Conservation (phyloP, 148 eudicot genomes). For the Bassia scoparia region DNA sequence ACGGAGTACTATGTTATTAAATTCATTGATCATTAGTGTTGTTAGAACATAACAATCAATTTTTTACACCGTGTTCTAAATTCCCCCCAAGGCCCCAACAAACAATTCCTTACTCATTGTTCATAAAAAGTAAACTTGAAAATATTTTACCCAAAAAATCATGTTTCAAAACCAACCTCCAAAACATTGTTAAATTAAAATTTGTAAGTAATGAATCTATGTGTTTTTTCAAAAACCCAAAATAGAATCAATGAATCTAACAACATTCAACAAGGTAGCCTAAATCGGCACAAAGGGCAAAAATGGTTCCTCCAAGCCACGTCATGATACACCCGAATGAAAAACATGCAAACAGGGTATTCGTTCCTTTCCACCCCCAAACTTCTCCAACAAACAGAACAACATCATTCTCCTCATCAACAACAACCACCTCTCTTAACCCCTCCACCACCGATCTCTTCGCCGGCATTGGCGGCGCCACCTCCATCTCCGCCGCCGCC, state of each 20-base stretch:
- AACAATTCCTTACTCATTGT: too few relatives aligned
- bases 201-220: not conserved
- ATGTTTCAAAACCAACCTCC: not conserved
- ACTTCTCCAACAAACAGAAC: slow-evolving; percentile 33
- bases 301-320: slow-evolving; percentile 33
- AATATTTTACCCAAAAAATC: not conserved
- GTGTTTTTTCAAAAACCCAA: not conserved
- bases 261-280: slow-evolving; percentile 25
- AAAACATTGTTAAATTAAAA: too few relatives aligned
- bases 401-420: slow-evolving; percentile 24
- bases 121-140: too few relatives aligned
- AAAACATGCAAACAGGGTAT: slow-evolving; percentile 37
- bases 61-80: too few relatives aligned
- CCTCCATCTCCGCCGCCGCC: slow-evolving; percentile 18
- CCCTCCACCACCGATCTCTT: slow-evolving; percentile 27
- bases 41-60: too few relatives aligned
- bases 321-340: slow-evolving; percentile 26
- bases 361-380: slow-evolving; percentile 23
- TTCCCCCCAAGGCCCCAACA: too few relatives aligned
- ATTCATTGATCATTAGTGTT: too few relatives aligned
- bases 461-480: slow-evolving; percentile 18
- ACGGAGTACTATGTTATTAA: too few relatives aligned
- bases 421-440: slow-evolving; percentile 22
- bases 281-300: slow-evolving; percentile 37
- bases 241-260: not conserved